A percentile compares a stretch with the other conserved stretches of the same genome.
Evolutionary conservation across 768 basidiomycete genomes (phyloP).

Genomic region (Trametes cubensis): DNA sequence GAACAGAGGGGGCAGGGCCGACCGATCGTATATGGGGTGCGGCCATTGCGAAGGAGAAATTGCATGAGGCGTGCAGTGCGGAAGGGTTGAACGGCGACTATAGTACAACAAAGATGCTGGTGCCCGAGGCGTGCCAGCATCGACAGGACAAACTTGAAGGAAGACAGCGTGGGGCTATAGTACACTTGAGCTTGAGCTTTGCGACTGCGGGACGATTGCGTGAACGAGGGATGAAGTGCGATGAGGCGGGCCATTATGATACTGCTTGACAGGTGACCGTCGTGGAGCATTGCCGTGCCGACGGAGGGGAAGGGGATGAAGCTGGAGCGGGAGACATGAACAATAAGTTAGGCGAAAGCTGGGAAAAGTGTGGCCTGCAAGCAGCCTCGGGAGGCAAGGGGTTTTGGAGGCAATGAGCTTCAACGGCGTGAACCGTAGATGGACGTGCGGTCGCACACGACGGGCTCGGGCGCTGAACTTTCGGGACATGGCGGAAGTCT

Average conservation of each 20-base stretch:
- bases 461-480: too few relatives aligned
- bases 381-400: not conserved
- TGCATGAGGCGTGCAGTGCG: too few relatives aligned
- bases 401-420: too few relatives aligned
- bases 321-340: not conserved
- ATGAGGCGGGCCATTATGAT: not conserved
- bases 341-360: conserved; percentile 8
- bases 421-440: too few relatives aligned
- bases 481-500: not conserved
- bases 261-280: not conserved
- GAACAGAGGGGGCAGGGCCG: not conserved
- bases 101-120: conserved; percentile 7
- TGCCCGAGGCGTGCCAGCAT: not conserved
- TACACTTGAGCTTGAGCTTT: conserved; percentile 4
- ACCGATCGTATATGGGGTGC: conserved; percentile 1
- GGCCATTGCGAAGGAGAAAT: not conserved
- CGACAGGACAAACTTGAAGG: not conserved
- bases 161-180: not conserved
- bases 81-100: not conserved
- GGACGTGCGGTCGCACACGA: too few relatives aligned
- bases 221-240: not conserved
- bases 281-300: too few relatives aligned
- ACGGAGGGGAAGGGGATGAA: too few relatives aligned
- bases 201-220: not conserved
- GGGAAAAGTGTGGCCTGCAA: not conserved